phyloP scores from a whole-genome alignment of 768 basidiomycete genomes.

The Rhizopogon rudus region DNA sequence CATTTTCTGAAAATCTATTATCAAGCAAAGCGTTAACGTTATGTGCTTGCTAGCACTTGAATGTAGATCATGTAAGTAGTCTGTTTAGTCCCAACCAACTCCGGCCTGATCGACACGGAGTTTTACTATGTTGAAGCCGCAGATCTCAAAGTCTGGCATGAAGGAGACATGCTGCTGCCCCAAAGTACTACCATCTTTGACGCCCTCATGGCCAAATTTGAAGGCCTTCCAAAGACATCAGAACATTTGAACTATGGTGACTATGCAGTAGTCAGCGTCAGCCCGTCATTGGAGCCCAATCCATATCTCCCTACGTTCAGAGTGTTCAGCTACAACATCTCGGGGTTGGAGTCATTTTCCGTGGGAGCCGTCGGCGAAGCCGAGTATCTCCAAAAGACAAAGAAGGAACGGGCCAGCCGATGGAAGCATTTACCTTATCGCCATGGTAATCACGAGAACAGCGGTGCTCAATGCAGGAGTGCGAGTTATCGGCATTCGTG shows the following conservation, averaged over 20 bases:
- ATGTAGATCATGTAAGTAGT: conserved; percentile 66
- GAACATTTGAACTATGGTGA: conserved; percentile 53
- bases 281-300: conserved; percentile 83
- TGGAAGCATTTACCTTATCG: conserved; percentile 31
- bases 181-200: conserved; percentile 23
- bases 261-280: conserved; percentile 75
- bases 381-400: background rate
- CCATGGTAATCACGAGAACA: conserved; percentile 42
- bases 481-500: conserved; percentile 53
- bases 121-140: conserved; percentile 52
- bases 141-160: conserved; percentile 38
- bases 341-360: conserved; percentile 23
- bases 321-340: conserved; percentile 78
- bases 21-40: conserved; percentile 21
- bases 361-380: conserved; percentile 7
- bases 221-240: conserved; percentile 48
- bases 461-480: conserved; percentile 41
- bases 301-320: conserved; percentile 79
- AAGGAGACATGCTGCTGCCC: conserved; percentile 8
- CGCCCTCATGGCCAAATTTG: conserved; percentile 60
- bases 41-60: conserved; percentile 58
- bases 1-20: conserved; percentile 10
- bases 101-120: conserved; percentile 22
- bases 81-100: conserved; percentile 6
- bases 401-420: conserved; percentile 2